Percentiles rank a stretch among this genome's conserved stretches.
Evolutionary conservation across 257 asterid species (phyloP).

Genomic region (Capsicum baccatum): DNA sequence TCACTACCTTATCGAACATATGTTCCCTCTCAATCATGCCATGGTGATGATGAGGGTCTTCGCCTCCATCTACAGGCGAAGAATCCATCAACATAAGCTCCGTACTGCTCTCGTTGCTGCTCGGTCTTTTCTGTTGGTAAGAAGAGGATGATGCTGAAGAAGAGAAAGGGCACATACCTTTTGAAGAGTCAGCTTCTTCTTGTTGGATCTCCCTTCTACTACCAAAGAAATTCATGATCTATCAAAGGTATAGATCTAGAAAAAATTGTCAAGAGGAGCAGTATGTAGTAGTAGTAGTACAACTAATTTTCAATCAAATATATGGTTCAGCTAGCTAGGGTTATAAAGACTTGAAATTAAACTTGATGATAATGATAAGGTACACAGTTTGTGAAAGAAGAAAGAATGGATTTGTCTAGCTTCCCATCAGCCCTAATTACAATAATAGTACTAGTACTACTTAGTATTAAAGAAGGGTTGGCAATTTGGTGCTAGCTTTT

Average conservation of each 20-base stretch:
- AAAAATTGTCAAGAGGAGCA: too few relatives aligned
- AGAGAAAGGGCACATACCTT: too few relatives aligned
- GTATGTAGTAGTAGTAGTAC: too few relatives aligned
- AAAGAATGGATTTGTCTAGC: neutral
- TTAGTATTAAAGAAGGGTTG: too few relatives aligned
- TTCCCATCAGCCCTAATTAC: neutral
- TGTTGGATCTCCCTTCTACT: constrained; percentile 53
- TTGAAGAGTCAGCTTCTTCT: constrained; percentile 23
- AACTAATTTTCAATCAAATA: neutral
- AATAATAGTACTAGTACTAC: too few relatives aligned
- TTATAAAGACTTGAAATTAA: neutral
- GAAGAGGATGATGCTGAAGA: constrained; percentile 19
- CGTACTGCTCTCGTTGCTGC: neutral
- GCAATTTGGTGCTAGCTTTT: too few relatives aligned
- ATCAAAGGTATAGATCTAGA: constrained; percentile 40
- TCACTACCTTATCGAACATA: constrained; percentile 96
- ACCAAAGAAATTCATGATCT: constrained; percentile 60
- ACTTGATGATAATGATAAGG: neutral
- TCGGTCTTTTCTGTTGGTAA: neutral
- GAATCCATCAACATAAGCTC: constrained; percentile 28
- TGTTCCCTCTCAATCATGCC: constrained; percentile 65
- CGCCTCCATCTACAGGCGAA: neutral
- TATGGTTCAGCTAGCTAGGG: neutral
- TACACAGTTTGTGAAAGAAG: neutral
- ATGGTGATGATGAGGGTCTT: too few relatives aligned